These are phyloP conservation scores for Sphagnum contortum DNA, from an alignment of 225 moss, liverwort and hornwort species.

Conservation along the genomic window DNA sequence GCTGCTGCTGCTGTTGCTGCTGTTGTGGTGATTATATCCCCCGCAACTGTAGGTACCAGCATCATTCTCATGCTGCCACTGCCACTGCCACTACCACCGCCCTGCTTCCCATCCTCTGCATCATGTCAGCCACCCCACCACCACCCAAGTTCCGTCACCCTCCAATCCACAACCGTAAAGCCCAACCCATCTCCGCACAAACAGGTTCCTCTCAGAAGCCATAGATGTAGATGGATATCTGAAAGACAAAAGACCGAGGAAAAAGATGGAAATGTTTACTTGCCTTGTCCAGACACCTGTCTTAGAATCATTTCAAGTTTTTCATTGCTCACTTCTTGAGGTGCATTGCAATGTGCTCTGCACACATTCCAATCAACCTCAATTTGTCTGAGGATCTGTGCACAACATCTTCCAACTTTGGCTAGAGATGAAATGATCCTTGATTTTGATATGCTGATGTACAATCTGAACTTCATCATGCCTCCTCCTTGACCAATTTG, in stretches of 20 bases:
- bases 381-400: too few relatives aligned
- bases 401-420: too few relatives aligned
- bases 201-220: too few relatives aligned
- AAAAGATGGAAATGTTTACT: conserved; percentile 22
- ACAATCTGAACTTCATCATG: too few relatives aligned
- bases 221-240: too few relatives aligned
- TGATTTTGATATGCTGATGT: too few relatives aligned
- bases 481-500: too few relatives aligned
- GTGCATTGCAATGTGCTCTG: conserved; percentile 83
- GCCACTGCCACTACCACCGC: conserved; percentile 1
- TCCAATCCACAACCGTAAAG: conserved; percentile 25
- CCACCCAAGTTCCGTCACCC: conserved; percentile 47
- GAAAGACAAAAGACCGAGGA: neutral
- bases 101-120: conserved; percentile 61
- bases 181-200: conserved; percentile 1
- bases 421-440: too few relatives aligned
- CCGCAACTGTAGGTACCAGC: conserved; percentile 18
- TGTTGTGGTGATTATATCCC: conserved; percentile 24
- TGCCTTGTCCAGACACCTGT: conserved; percentile 69
- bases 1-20: conserved; percentile 7
- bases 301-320: conserved; percentile 88
- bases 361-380: neutral
- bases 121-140: conserved; percentile 47
- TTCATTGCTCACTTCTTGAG: conserved; percentile 92
- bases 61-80: conserved; percentile 14